phyloP scores from a whole-genome alignment of 345 rosid species.

The Rhizophora apiculata region DNA sequence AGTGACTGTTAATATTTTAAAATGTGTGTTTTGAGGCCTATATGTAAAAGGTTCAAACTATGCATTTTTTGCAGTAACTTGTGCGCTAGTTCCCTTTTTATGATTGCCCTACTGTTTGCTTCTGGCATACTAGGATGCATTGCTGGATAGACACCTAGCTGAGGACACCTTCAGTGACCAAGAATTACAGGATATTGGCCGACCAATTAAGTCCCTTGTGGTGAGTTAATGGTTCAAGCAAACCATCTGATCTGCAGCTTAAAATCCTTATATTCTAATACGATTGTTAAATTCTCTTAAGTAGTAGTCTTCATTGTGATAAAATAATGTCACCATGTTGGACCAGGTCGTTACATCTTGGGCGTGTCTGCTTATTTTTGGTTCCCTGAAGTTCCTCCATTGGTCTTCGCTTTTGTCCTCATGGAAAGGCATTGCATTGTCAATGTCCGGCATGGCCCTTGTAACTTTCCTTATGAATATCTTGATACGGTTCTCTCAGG shows the following conservation, averaged over 20 bases:
- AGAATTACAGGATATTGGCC: slow-evolving; percentile 24
- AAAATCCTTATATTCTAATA: background rate
- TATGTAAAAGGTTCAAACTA: background rate
- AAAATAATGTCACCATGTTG: background rate
- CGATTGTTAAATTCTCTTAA: background rate
- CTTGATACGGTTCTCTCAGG: slow-evolving; percentile 31
- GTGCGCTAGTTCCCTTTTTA: slow-evolving; percentile 1
- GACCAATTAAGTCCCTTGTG: slow-evolving; percentile 32
- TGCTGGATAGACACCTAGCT: slow-evolving; percentile 27
- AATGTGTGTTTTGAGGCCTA: background rate
- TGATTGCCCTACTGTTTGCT: background rate
- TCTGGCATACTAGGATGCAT: slow-evolving; percentile 25
- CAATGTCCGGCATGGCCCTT: slow-evolving; percentile 10
- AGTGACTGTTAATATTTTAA: background rate
- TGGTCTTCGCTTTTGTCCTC: slow-evolving; percentile 31
- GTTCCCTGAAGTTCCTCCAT: slow-evolving; percentile 32
- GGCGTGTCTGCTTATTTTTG: slow-evolving; percentile 26
- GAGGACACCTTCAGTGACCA: slow-evolving; percentile 31
- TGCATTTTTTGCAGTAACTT: background rate
- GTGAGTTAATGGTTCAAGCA: slow-evolving; percentile 15
- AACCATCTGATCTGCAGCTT: no score
- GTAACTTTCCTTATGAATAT: slow-evolving; percentile 28
- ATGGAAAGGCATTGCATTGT: slow-evolving; percentile 19
- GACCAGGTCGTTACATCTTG: slow-evolving; percentile 29
- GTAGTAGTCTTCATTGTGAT: background rate